Evolutionary conservation across 352 stramenopile genomes (phyloP), one percentile per base, ranked within the genome.

Genomic region (Globisporangium barbulae): DNA sequence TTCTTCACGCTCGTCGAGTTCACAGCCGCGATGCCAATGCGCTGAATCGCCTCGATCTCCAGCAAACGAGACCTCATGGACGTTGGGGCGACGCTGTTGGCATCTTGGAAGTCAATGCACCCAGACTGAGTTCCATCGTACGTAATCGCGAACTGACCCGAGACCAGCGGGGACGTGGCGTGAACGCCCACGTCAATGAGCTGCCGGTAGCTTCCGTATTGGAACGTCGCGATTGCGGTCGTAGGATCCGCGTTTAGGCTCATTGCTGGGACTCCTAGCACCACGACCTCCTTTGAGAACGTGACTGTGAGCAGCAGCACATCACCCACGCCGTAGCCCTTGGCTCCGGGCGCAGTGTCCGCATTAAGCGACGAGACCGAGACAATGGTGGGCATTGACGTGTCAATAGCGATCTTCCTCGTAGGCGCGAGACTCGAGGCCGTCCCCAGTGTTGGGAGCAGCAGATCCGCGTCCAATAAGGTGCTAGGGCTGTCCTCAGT

Each of bases 181-280:
- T 83, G 56, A 0, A 90, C 79, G 3, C 82, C 84, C 33, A 93
- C 68, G 30, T 93, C 84, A 13, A 93, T 67, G 1, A 91, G 57
- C 45, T 93, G 84, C 0, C 82, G 79, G 54, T 85, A 83, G 0
- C 80, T 71, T 9, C 53, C 70, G 15, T 83, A 83, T 0, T 74
- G 81, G 59, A 93, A 86, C 1, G 25, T 65, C 2, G 83, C 85
- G 2, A 37, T 8, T 19, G 62, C 62, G 1, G 58, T 71, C 0
- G 78, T 76, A 3, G 31, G 3, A 8, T 73, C 78, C 0, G 82
- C 85, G 30, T 83, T 90, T 0, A 94, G 53, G 1, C 55, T 15
- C 10, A 94, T 53, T 0, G 64, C 76, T 2, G 83, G 81, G 12
- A 21, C 53, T 0, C 79, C 84, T 2, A 64, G 47, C 2, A 93